A percentile compares a stretch with the other conserved stretches of the same genome.
These are phyloP conservation scores for Mixia osmundae DNA, from an alignment of 1,284 basidiomycete genomes.

Conservation along the genomic window DNA sequence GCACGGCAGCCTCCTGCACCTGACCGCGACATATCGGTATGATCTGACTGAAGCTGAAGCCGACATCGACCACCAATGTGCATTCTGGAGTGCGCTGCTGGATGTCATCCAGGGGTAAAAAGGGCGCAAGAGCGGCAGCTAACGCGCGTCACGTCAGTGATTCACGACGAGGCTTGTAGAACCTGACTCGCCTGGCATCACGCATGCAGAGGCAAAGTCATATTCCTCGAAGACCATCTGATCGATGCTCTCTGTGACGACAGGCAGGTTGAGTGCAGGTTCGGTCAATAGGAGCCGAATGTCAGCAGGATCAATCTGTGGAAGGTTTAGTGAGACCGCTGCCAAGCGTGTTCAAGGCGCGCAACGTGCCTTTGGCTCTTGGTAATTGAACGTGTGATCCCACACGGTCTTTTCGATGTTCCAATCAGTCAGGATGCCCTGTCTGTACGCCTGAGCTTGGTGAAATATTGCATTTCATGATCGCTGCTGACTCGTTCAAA, in stretches of 20 bases:
- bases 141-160: conserved; percentile 7
- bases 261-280: conserved; percentile 76
- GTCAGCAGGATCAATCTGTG: neutral
- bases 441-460: neutral
- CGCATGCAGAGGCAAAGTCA: conserved; percentile 60
- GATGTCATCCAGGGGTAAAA: neutral
- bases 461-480: neutral
- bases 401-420: conserved; percentile 73
- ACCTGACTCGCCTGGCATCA: conserved; percentile 53
- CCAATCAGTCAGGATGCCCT: conserved; percentile 82
- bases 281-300: conserved; percentile 44
- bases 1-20: conserved; percentile 52
- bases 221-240: conserved; percentile 91
- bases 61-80: conserved; percentile 58
- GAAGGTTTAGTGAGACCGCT: neutral
- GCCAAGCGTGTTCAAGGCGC: neutral
- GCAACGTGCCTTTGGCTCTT: neutral
- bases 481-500: conserved; percentile 47
- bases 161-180: neutral
- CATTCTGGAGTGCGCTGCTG: conserved; percentile 36
- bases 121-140: conserved; percentile 10
- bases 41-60: conserved; percentile 79
- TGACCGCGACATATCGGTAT: conserved; percentile 57
- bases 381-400: conserved; percentile 53
- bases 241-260: conserved; percentile 72